These are phyloP conservation scores for Sphagnum magellanicum DNA, from an alignment of 228 moss, liverwort and hornwort genomes.

Conservation along the genomic window DNA sequence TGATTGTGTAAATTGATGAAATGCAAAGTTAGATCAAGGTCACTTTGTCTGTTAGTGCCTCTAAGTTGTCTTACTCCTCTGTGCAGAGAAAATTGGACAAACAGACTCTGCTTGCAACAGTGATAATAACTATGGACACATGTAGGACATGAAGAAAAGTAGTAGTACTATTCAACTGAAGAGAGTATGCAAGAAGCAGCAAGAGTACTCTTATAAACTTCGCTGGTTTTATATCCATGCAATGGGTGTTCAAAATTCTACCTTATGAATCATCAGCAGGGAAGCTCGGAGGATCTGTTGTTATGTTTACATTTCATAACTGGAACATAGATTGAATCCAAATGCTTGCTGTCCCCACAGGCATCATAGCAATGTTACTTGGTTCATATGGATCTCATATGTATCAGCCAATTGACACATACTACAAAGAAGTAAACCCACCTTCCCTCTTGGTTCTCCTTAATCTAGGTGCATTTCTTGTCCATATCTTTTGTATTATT, in stretches of 20 bases:
- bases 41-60: too few relatives aligned
- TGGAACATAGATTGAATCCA: background rate
- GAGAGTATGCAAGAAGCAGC: background rate
- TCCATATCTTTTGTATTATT: background rate
- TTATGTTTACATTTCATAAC: too few relatives aligned
- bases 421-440: conserved; percentile 56
- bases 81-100: too few relatives aligned
- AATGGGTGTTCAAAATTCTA: too few relatives aligned
- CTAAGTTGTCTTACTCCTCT: too few relatives aligned
- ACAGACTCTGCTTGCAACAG: background rate
- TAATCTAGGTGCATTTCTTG: background rate
- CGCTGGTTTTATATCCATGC: too few relatives aligned
- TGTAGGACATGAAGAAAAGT: too few relatives aligned
- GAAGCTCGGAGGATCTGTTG: too few relatives aligned
- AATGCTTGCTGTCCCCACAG: conserved; percentile 22
- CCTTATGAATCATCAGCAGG: too few relatives aligned
- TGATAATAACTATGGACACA: background rate
- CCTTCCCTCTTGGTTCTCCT: background rate
- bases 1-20: too few relatives aligned
- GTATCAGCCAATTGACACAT: conserved; percentile 53
- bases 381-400: conserved; percentile 76
- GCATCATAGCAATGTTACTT: conserved; percentile 57
- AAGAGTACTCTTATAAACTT: background rate
- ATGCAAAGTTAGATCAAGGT: too few relatives aligned
- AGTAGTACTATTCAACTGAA: too few relatives aligned